Percentiles rank a stretch among this genome's conserved stretches.
phyloP scores from a whole-genome alignment of 768 basidiomycete genomes.

The Rhodosporidiobolus sp. region DNA sequence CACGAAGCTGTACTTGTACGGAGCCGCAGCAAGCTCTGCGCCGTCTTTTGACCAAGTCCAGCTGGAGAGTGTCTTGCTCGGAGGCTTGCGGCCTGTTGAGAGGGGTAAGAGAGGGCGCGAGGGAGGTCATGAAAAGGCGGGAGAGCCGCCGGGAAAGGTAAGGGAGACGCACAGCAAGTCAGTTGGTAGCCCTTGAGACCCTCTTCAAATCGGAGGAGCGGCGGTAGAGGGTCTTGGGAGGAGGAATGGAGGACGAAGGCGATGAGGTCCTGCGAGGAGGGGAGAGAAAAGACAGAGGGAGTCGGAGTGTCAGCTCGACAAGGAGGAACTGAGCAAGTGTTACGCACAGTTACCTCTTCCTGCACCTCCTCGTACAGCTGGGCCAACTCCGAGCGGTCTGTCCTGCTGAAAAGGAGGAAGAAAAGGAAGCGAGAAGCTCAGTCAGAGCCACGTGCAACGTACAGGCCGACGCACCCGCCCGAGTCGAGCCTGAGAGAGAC shows the following conservation, averaged over 20 bases:
- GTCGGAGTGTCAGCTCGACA: background rate
- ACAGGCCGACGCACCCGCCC: background rate
- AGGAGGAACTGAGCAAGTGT: too few relatives aligned
- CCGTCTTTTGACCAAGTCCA: background rate
- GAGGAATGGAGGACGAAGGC: background rate
- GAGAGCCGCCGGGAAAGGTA: too few relatives aligned
- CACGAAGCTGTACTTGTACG: conserved; percentile 2
- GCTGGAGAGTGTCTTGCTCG: background rate
- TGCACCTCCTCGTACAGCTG: conserved; percentile 5
- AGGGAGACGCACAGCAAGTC: background rate
- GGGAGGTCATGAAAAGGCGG: background rate
- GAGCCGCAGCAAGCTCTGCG: background rate
- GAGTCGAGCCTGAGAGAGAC: background rate
- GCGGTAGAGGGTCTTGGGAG: background rate
- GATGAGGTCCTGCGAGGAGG: background rate
- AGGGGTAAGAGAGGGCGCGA: background rate
- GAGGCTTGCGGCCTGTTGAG: background rate
- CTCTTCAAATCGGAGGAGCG: background rate
- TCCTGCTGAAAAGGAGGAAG: background rate
- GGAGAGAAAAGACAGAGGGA: background rate
- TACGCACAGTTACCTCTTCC: conserved; percentile 5
- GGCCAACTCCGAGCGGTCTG: background rate
- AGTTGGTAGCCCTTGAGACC: conserved; percentile 16
- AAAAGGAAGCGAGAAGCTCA: background rate
- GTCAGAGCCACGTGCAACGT: too few relatives aligned